phyloP scores from a whole-genome alignment of 257 asterid species.

The Perilla frutescens region DNA sequence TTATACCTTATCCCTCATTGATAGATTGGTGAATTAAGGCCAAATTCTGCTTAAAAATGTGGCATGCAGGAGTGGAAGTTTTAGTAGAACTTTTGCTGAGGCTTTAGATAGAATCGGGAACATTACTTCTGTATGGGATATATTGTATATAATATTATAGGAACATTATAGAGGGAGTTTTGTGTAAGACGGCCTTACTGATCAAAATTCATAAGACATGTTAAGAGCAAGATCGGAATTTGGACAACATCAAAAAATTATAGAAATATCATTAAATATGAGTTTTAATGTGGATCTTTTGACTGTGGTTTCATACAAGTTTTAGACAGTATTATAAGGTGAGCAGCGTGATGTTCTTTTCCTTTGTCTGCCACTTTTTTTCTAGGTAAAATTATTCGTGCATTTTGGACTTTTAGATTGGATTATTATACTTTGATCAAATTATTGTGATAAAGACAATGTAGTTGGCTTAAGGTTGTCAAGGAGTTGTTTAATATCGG shows the following conservation, averaged over 20 bases:
- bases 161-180: no score
- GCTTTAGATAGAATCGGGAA: neutral
- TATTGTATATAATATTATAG: neutral
- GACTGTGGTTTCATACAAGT: no score
- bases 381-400: neutral
- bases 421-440: no score
- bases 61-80: neutral
- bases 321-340: neutral
- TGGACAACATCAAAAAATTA: no score
- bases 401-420: neutral
- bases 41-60: slow-evolving; percentile 7
- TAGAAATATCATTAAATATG: no score
- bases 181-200: no score
- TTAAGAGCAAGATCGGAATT: no score
- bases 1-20: neutral
- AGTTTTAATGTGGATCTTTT: no score
- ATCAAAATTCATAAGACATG: no score
- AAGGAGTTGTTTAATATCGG: no score
- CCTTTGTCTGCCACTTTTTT: neutral
- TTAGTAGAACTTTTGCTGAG: neutral
- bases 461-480: no score
- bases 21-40: slow-evolving; percentile 16
- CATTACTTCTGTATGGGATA: neutral
- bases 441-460: no score
- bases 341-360: neutral